Base-by-base conservation (phyloP, 495 filamentous ascomycete genomes). In the Letharia columbiana region DNA sequence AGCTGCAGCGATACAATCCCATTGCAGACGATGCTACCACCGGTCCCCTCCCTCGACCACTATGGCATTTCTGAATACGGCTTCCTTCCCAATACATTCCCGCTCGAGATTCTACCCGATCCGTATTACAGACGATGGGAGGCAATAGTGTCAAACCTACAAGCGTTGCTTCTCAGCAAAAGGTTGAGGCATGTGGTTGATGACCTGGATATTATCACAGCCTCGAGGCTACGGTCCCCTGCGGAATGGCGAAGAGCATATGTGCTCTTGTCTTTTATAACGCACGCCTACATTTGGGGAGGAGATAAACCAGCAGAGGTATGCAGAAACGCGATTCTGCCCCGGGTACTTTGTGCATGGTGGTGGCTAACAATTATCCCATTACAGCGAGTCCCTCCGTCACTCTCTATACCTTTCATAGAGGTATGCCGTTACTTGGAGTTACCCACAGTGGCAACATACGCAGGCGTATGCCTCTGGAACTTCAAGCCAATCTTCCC, bases 111-210 rank as follows among this genome's bases (percentile, higher is more conserved):
- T 62, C 83, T 98, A 44, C 89, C 92, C 17, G 87, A 96, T 71
- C 84, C 87, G 0, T 98, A 96, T 80, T 99, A 97, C 76, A 84
- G 86, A 70, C 89, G 89, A 70, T 99, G 94, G 94, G 94, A 99
- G 77, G 80, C 84, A 65, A 82, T 96, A 39, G 83, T 86, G 31
- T 81, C 84, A 47, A 96, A 96, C 72, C 76, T 99, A n/a, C 94
- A 96, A 76, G 83, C 84, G 12, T 79, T 99, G 67, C 84, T 97
- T 54, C 81, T 94, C 67, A 94, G 86, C 77, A 91, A 86, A 77
- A 84, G 91, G 67, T 76, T 98, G 65, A 85, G 91, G 35, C 81
- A 83, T 40, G 83, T 89, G 63, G 81, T 97, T 56, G 88, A 96
- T 66, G 79, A 79, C 40, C 83, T 98, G 62, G 91, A 94, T 4